Evolutionary conservation across 2,329 filamentous ascomycete genomes (phyloP).

Genomic region (Botrytis sinoallii): DNA sequence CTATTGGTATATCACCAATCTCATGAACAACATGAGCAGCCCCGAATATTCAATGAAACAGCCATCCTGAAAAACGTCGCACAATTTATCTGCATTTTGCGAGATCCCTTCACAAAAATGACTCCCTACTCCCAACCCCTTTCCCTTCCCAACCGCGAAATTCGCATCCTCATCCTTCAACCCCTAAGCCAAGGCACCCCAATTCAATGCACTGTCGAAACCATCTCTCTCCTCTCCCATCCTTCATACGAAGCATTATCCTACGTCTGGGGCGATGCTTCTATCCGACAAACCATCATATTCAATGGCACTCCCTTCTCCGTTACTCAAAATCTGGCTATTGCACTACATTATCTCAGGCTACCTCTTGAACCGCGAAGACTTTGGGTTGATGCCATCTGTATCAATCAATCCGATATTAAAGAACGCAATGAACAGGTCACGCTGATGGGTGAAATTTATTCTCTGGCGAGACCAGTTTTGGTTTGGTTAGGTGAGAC

Average conservation of each 20-base stretch:
- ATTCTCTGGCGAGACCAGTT: slow-evolving; percentile 18
- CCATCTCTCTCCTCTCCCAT: slow-evolving; percentile 8
- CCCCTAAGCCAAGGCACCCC: neutral
- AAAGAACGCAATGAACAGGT: slow-evolving; percentile 26
- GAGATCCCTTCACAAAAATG: neutral
- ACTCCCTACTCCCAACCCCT: neutral
- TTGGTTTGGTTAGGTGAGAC: slow-evolving; percentile 17
- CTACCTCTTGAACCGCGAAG: neutral
- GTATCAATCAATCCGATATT: slow-evolving; percentile 27
- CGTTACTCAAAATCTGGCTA: slow-evolving; percentile 15
- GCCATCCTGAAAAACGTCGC: neutral
- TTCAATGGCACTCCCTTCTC: slow-evolving; percentile 6
- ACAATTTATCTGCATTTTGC: neutral
- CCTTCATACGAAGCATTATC: slow-evolving; percentile 20
- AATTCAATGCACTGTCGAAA: slow-evolving; percentile 9
- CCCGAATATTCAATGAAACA: neutral
- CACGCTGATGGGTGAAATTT: slow-evolving; percentile 27
- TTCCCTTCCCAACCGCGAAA: neutral
- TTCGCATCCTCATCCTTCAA: neutral
- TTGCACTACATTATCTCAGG: slow-evolving; percentile 14
- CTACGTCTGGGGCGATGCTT: slow-evolving; percentile 18
- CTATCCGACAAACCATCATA: neutral
- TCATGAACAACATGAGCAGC: neutral
- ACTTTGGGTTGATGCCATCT: slow-evolving; percentile 22
- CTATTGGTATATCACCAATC: neutral